Evolutionary conservation across 1,139 yeast genomes (phyloP).

Genomic region (Magnusiomyces fungicola): DNA sequence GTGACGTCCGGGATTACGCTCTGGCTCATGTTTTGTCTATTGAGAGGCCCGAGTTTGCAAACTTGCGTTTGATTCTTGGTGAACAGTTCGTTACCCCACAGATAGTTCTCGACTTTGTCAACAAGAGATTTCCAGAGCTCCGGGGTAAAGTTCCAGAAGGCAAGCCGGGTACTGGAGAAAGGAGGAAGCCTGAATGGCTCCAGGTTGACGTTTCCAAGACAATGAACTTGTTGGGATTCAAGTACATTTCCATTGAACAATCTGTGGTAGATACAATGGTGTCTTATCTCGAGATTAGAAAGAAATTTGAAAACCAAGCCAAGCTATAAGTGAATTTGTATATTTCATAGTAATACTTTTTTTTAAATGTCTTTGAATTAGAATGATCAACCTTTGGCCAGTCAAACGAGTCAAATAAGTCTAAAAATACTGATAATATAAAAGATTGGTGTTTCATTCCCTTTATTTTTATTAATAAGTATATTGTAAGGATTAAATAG

Average conservation of each 20-base stretch:
- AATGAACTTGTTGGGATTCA: slow-evolving; percentile 4
- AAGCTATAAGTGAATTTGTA: too few relatives aligned
- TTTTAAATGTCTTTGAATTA: too few relatives aligned
- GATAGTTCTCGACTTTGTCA: slow-evolving; percentile 33
- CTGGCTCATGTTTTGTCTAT: slow-evolving; percentile 40
- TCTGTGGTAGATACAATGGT: slow-evolving; percentile 2
- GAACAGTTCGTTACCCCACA: slow-evolving; percentile 22
- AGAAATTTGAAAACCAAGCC: too few relatives aligned
- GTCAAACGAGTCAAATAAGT: too few relatives aligned
- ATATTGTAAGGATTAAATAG: too few relatives aligned
- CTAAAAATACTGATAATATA: too few relatives aligned
- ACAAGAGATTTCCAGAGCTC: slow-evolving; percentile 35
- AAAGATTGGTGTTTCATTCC: too few relatives aligned
- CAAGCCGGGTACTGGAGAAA: slow-evolving; percentile 9
- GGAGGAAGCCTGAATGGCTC: neutral
- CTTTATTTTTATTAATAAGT: too few relatives aligned
- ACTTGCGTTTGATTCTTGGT: slow-evolving; percentile 3
- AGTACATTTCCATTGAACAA: slow-evolving; percentile 6
- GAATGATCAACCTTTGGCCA: too few relatives aligned
- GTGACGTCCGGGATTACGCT: slow-evolving; percentile 46
- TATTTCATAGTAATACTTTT: too few relatives aligned
- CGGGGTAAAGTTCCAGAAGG: slow-evolving; percentile 34
- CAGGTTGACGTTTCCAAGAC: slow-evolving; percentile 4
- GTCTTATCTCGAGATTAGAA: neutral
- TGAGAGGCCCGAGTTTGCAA: slow-evolving; percentile 20